A percentile compares a stretch with the other conserved stretches of the same genome.
phyloP scores from a whole-genome alignment of 805 yeast species.

The Metschnikowia picachoensis region DNA sequence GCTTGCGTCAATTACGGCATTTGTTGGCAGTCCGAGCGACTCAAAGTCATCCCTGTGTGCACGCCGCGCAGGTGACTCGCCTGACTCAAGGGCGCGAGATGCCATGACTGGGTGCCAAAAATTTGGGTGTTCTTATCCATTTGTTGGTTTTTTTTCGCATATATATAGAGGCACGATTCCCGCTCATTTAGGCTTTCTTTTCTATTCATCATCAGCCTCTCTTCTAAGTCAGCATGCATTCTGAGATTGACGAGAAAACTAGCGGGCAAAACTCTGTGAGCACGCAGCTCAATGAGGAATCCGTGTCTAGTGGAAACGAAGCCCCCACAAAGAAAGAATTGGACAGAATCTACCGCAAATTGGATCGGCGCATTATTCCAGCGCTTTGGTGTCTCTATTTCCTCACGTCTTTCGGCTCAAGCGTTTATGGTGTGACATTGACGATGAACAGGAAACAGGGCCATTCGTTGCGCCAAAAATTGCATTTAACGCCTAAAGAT shows the following conservation, averaged over 20 bases:
- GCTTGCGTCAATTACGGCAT: too few species aligned
- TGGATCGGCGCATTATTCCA: constrained; percentile 73
- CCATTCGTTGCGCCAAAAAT: constrained; percentile 55
- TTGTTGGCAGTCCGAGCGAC: constrained; percentile 4
- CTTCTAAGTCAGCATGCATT: not conserved
- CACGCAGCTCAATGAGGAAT: constrained; percentile 11
- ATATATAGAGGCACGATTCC: not conserved
- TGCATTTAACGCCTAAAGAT: constrained; percentile 52
- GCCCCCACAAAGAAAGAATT: constrained; percentile 25
- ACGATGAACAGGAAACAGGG: constrained; percentile 67
- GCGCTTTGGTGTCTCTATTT: constrained; percentile 80
- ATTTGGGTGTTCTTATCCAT: not conserved
- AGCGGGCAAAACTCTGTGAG: constrained; percentile 1
- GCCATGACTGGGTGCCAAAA: constrained; percentile 5
- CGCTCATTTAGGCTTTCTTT: too few species aligned
- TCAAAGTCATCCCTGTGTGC: constrained; percentile 16
- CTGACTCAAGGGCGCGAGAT: constrained; percentile 18
- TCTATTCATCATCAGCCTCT: too few species aligned
- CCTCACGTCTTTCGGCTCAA: constrained; percentile 71
- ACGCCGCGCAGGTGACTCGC: constrained; percentile 14
- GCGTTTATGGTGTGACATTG: constrained; percentile 72
- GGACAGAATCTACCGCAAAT: constrained; percentile 54
- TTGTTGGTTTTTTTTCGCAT: not conserved
- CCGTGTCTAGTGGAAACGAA: constrained; percentile 1
- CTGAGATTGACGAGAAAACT: constrained; percentile 2